Evolutionary conservation across 306 rosid genomes (phyloP).

Genomic region (Dryas drummondii): DNA sequence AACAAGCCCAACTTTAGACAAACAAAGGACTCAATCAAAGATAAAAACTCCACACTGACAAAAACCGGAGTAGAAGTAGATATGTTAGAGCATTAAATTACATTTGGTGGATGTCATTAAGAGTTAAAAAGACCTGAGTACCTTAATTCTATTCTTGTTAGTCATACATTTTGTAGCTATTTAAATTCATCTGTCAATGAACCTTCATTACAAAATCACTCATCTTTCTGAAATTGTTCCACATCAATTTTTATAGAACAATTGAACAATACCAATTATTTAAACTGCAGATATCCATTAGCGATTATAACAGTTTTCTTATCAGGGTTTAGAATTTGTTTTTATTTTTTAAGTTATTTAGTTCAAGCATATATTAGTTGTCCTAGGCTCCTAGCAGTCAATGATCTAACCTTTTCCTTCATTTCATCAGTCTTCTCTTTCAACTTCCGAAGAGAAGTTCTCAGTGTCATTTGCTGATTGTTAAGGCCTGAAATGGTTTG

Average conservation of each 20-base stretch:
- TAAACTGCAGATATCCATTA: background rate
- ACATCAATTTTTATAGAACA: background rate
- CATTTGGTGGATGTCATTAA: background rate
- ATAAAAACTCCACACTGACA: background rate
- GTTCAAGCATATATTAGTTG: conserved; percentile 11
- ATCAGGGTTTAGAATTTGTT: conserved; percentile 4
- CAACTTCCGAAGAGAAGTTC: conserved; percentile 53
- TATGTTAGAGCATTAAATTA: background rate
- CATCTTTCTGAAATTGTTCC: background rate
- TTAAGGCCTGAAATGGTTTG: conserved; percentile 67
- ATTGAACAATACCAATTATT: background rate
- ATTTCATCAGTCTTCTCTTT: conserved; percentile 64
- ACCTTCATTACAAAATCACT: background rate
- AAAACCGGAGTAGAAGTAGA: background rate
- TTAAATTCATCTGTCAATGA: background rate
- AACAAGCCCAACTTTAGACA: background rate
- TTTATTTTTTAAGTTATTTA: conserved; percentile 1
- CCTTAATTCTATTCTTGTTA: background rate
- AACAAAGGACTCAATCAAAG: background rate
- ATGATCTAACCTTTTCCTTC: conserved; percentile 69
- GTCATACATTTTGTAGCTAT: background rate
- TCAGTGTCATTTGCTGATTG: conserved; percentile 61
- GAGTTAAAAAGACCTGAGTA: background rate
- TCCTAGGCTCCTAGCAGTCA: conserved; percentile 7
- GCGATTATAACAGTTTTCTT: too few species aligned